A percentile compares a stretch with the other conserved stretches of the same genome.
Evolutionary conservation across 2,329 filamentous ascomycete genomes (phyloP).

Genomic region (Alternaria sp.): DNA sequence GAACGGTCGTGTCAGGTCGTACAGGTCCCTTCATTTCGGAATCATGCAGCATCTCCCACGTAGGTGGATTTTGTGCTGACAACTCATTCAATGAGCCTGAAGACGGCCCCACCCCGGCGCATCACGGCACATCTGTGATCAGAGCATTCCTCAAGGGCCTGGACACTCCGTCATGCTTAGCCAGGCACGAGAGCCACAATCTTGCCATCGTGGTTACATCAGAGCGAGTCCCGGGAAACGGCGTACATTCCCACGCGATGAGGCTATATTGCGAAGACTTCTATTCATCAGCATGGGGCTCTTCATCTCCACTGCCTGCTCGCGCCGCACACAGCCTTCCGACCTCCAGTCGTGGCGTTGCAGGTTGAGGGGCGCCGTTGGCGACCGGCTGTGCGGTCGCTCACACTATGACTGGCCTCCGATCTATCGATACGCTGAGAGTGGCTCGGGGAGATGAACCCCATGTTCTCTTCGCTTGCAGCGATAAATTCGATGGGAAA

Average conservation of each 20-base stretch:
- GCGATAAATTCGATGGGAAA: conserved; percentile 23
- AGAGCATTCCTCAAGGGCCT: conserved; percentile 31
- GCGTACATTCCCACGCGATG: conserved; percentile 28
- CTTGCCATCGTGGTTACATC: conserved; percentile 25
- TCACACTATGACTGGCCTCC: conserved; percentile 21
- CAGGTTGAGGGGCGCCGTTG: conserved; percentile 39
- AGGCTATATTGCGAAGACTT: conserved; percentile 28
- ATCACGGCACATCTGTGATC: conserved; percentile 29
- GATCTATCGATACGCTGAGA: conserved; percentile 31
- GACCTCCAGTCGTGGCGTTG: conserved; percentile 37
- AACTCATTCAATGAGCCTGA: conserved; percentile 48
- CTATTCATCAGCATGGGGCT: conserved; percentile 31
- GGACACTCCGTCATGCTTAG: conserved; percentile 33
- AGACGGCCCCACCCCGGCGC: conserved; percentile 35
- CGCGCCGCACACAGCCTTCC: conserved; percentile 23
- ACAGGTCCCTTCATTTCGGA: conserved; percentile 51
- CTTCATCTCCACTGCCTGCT: conserved; percentile 22
- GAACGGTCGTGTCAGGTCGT: conserved; percentile 33
- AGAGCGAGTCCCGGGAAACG: conserved; percentile 26
- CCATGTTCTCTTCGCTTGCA: conserved; percentile 27
- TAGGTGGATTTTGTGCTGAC: conserved; percentile 44
- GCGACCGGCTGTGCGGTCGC: conserved; percentile 14
- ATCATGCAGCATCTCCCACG: conserved; percentile 46
- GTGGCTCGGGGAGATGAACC: conserved; percentile 33
- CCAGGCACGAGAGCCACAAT: conserved; percentile 32